Evolutionary conservation across 441 rosid species (phyloP), one percentile per base, ranked within the genome.

Genomic region (Viola pubescens): DNA sequence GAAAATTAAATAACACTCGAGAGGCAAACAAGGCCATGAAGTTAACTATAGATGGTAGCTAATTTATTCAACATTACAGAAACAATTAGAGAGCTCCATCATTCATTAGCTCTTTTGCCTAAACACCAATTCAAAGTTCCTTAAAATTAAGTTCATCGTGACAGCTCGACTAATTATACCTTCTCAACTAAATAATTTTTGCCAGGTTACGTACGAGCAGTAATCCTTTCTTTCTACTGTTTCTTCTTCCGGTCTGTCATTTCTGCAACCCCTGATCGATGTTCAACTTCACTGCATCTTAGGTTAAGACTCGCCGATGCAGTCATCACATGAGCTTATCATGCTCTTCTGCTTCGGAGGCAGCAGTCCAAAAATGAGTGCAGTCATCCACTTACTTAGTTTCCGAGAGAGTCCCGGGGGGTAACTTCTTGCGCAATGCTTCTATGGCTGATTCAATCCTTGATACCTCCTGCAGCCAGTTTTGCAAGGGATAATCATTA

Each of bases 341-440:
- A 54, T 12, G 49, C 48, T 56, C 45, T 61, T 48, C 49, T 63
- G 71, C 49, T 73, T 65, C 42, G 9, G 16, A 19, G 39, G 52
- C 40, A 49, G 45, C 9, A 19, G 46, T 52, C 47, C 48, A 58
- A 46, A 48, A 59, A 54, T 11, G 2, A 37, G 54, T 48, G 54
- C 57, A 60, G 52, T 44, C 9, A 59, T 13, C 37, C 14, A 55
- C 50, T 73, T 61, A 73, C 49, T 54, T 64, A 51, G 72, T 37
- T 56, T 83, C 83, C 3, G 77, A 65, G 58, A 89, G 77, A 40
- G 80, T 74, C 45, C 73, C 81, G 0, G 73, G 60, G 49, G 63
- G 80, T 70, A 81, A 75, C 73, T 81, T 86, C 72, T 84, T 82
- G 82, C 65, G 6, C 66, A 89, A 70, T 4, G 80, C 83, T 61